Base-by-base conservation (phyloP, 2,329 filamentous ascomycete genomes). In the Paradendryphiella salina region DNA sequence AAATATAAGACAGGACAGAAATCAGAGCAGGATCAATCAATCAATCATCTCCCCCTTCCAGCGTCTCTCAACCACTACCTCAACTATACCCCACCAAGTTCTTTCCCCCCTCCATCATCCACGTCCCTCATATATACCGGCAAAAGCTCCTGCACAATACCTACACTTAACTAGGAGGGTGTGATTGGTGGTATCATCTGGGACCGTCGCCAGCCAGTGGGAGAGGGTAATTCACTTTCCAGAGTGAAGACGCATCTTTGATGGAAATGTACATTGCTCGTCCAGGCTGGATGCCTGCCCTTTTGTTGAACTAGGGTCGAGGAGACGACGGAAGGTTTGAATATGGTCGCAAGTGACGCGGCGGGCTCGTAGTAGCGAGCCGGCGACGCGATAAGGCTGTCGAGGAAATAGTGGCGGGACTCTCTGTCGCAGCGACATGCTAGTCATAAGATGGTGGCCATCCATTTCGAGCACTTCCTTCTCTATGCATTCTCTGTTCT, bases 401-500 rank as follows among this genome's bases (percentile, higher is more conserved):
- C 18, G 23, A 10, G 23, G 23, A 26, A 26, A 9, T 10, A 26
- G 23, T 26, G 23, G 23, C 7, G 23, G 2, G 23, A 26, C 23
- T 26, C 23, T 10, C 7, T 7, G 23, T 5, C 23, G 34, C 11
- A 31, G 26, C 23, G 14, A 26, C 17, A 21, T 46, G 8, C 11
- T 13, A 29, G 21, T 29, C 29, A 21, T 51, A 51, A 13, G 38
- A 10, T 21, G 51, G 47, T 17, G 41, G 46, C 36, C 26, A 31
- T 11, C 28, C 41, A 13, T 7, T 5, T 1, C 21, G 28, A 7
- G 15, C n/a, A 21, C 5, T 18, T 13, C 11, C 14, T 11, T 26
- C 34, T 3, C 9, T 10, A 8, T 36, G 28, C 23, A 32, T 39
- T 14, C n/a, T 9, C n/a, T 13, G 17, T 13, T 20, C 34, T 4